Evolutionary conservation across 768 basidiomycete species (phyloP).

Genomic region (Asterophora lycoperdoides): DNA sequence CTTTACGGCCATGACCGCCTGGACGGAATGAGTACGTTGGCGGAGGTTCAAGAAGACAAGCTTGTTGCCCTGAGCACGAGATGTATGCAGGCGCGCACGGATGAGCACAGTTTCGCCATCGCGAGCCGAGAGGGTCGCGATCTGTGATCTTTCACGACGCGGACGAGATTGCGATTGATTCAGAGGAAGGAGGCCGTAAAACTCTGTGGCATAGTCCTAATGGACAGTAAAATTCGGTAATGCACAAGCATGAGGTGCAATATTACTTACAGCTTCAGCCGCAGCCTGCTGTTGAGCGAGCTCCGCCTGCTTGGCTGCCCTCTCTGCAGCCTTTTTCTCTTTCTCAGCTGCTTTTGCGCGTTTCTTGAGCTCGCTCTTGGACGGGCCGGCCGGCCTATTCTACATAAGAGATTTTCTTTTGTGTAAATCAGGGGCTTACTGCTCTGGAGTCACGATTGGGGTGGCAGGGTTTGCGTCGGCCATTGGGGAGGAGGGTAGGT

Average conservation of each 20-base stretch:
- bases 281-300: constrained; percentile 63
- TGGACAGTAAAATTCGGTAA: neutral
- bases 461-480: constrained; percentile 4
- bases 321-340: constrained; percentile 83
- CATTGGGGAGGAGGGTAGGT: constrained; percentile 12
- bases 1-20: constrained; percentile 72
- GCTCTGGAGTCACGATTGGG: constrained; percentile 3
- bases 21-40: constrained; percentile 82
- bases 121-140: constrained; percentile 58
- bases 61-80: constrained; percentile 89
- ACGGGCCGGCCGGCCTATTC: constrained; percentile 44
- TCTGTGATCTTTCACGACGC: constrained; percentile 54
- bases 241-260: neutral
- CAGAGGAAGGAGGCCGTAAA: constrained; percentile 85
- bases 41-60: constrained; percentile 93
- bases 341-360: constrained; percentile 89
- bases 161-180: constrained; percentile 87
- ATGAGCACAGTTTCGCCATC: constrained; percentile 76
- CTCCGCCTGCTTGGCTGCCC: constrained; percentile 74
- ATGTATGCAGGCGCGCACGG: constrained; percentile 88
- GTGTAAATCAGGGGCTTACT: constrained; percentile 1
- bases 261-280: constrained; percentile 52
- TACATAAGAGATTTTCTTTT: neutral
- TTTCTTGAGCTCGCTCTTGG: constrained; percentile 90
- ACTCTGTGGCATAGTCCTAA: constrained; percentile 72